A percentile compares a stretch with the other conserved stretches of the same genome.
phyloP scores from a whole-genome alignment of 2,329 filamentous ascomycete species.

The Aspergillus quadricinctus region DNA sequence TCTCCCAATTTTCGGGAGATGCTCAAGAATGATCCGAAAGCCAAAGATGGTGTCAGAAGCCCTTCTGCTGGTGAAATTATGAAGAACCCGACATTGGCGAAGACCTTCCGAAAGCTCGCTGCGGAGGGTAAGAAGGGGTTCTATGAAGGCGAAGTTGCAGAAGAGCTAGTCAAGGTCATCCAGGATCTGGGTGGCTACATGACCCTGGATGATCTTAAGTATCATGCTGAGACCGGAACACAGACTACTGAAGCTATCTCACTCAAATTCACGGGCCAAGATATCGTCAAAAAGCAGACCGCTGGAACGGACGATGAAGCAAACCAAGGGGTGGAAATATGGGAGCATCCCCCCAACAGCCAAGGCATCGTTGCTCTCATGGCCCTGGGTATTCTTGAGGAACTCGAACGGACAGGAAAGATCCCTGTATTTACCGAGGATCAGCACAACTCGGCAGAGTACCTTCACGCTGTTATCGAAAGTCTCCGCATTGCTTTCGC shows the following conservation, averaged over 20 bases:
- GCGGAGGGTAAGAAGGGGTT: constrained; percentile 83
- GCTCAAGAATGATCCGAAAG: constrained; percentile 70
- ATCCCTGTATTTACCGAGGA: constrained; percentile 65
- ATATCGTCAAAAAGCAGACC: constrained; percentile 46
- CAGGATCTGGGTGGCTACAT: constrained; percentile 72
- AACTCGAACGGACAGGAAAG: constrained; percentile 69
- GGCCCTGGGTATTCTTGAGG: constrained; percentile 85
- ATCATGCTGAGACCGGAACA: constrained; percentile 68
- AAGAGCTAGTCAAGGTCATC: constrained; percentile 74
- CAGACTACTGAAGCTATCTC: constrained; percentile 84
- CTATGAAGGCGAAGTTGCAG: constrained; percentile 78
- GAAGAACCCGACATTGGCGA: constrained; percentile 75
- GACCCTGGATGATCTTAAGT: constrained; percentile 71
- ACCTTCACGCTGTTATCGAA: constrained; percentile 85
- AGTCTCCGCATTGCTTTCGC: constrained; percentile 83
- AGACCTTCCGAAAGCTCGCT: constrained; percentile 75
- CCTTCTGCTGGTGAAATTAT: constrained; percentile 82
- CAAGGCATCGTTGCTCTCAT: constrained; percentile 94
- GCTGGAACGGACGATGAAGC: constrained; percentile 40
- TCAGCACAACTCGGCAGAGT: constrained; percentile 77
- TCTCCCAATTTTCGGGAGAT: constrained; percentile 86
- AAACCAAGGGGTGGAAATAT: constrained; percentile 64
- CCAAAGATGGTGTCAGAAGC: constrained; percentile 65
- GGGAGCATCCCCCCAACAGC: constrained; percentile 96
- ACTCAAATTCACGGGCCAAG: constrained; percentile 68